Evolutionary conservation across 225 moss, liverwort and hornwort genomes (phyloP).

Genomic region (Ulota crispa): DNA sequence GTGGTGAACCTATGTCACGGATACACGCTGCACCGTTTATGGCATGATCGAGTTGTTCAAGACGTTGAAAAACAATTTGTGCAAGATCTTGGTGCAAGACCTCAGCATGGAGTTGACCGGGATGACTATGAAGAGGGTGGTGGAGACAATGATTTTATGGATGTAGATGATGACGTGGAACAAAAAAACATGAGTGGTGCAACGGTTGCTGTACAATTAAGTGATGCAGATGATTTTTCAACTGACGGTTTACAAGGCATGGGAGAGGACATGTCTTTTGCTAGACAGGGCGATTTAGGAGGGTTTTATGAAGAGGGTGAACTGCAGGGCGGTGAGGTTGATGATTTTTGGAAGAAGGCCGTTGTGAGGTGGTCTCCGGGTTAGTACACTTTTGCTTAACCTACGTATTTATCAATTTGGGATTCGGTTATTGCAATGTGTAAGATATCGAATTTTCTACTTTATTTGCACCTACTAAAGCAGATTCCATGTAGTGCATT

Average conservation of each 20-base stretch:
- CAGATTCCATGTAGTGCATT: neutral
- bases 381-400: conserved; percentile 22
- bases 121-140: conserved; percentile 58
- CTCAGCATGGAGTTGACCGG: conserved; percentile 46
- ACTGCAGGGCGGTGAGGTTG: conserved; percentile 60
- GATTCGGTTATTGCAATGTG: neutral
- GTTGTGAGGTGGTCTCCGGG: conserved; percentile 66
- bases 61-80: conserved; percentile 55
- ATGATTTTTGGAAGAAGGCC: conserved; percentile 63
- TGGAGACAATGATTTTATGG: conserved; percentile 74
- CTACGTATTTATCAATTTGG: neutral
- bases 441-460: neutral
- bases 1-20: conserved; percentile 83
- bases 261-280: conserved; percentile 14
- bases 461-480: neutral
- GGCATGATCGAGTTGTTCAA: conserved; percentile 71
- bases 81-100: conserved; percentile 41
- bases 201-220: conserved; percentile 17
- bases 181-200: conserved; percentile 15
- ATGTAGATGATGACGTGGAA: conserved; percentile 33
- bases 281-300: conserved; percentile 57
- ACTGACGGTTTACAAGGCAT: conserved; percentile 23
- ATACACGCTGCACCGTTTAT: conserved; percentile 72
- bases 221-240: conserved; percentile 33
- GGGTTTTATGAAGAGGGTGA: conserved; percentile 80